Evolutionary conservation across 2,329 filamentous ascomycete species (phyloP).

Genomic region (Pseudonectria buxi): DNA sequence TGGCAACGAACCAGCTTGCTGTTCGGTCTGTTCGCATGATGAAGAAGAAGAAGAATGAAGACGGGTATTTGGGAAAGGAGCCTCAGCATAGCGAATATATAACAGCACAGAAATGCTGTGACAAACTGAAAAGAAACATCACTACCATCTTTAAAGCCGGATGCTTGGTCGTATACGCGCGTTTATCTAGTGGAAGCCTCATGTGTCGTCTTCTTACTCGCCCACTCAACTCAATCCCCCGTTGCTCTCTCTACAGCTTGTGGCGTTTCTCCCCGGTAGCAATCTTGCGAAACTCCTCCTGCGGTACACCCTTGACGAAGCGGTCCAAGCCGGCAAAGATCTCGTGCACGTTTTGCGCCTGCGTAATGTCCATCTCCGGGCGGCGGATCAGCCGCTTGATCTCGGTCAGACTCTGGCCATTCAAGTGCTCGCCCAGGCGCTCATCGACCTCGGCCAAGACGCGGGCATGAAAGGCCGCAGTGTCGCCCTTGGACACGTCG

Average conservation of each 20-base stretch:
- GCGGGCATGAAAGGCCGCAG: slow-evolving; percentile 59
- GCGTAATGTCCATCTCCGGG: slow-evolving; percentile 65
- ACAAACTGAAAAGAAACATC: too few relatives aligned
- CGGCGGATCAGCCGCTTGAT: slow-evolving; percentile 80
- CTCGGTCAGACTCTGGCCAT: slow-evolving; percentile 67
- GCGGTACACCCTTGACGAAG: slow-evolving; percentile 73
- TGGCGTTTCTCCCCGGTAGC: slow-evolving; percentile 87
- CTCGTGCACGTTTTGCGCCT: slow-evolving; percentile 73
- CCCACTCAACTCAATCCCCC: too few relatives aligned
- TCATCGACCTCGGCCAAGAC: slow-evolving; percentile 79
- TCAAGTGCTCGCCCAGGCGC: slow-evolving; percentile 70
- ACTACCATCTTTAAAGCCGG: too few relatives aligned
- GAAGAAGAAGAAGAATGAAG: slow-evolving; percentile 7
- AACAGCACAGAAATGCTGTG: too few relatives aligned
- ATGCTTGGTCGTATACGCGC: too few relatives aligned
- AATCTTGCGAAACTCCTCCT: slow-evolving; percentile 82
- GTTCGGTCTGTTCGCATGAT: slow-evolving; percentile 64
- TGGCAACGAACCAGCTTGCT: slow-evolving; percentile 77
- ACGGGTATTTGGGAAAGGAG: background rate
- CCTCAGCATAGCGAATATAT: too few relatives aligned
- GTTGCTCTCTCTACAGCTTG: slow-evolving; percentile 56
- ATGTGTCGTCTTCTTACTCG: too few relatives aligned
- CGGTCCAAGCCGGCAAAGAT: slow-evolving; percentile 79
- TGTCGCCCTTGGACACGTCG: slow-evolving; percentile 48
- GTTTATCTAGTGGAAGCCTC: too few relatives aligned